Evolutionary conservation across 352 stramenopile species (phyloP), one percentile per base, ranked within the genome.

Genomic region (Phytophthora cryptogea): DNA sequence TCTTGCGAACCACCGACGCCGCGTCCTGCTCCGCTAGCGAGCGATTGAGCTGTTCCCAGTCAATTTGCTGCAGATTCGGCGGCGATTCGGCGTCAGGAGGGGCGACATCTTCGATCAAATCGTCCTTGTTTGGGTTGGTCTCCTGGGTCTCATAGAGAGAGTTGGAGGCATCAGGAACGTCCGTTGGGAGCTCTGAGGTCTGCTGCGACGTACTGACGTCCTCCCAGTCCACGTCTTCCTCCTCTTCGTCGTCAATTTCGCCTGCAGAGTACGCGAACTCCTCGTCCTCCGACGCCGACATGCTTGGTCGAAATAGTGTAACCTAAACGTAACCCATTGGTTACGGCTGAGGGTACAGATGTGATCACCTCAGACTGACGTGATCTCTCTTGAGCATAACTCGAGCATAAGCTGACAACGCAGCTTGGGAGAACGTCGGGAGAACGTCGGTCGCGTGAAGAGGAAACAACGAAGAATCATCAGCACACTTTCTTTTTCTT

Each of bases 11-110:
- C 35, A 63, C 50, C 4, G 45, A 63, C 0, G 54, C 39, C 46
- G 43, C 45, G 14, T 68, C 31, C 31, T 62, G 37, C 23, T 73
- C 69, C 6, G 39, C 60, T 42, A 93, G 58, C 31, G 74, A 80
- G 5, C 47, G 69, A 63, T 90, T 92, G 20, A 93, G 64, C 20
- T 89, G 67, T 1, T 78, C 75, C 83, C 83, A 93, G 63, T 94
- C 75, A 27, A 92, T 72, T 26, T 72, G 42, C 16, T 74, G 72
- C 16, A 86, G 48, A 42, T 83, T 66, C 8, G 42, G 20, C 35
- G 42, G n/a, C n/a, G 54, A 47, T 42, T 65, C 58, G 4, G 16
- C 7, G 8, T 59, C 37, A 30, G 54, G 30, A 2, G 63, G 54
- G 16, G 62, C n/a, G 7, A 45, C 46, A 20, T 59, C 47, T 14